Conservation (phyloP, 2,329 filamentous ascomycete species). For the Sporothrix schenckii region DNA sequence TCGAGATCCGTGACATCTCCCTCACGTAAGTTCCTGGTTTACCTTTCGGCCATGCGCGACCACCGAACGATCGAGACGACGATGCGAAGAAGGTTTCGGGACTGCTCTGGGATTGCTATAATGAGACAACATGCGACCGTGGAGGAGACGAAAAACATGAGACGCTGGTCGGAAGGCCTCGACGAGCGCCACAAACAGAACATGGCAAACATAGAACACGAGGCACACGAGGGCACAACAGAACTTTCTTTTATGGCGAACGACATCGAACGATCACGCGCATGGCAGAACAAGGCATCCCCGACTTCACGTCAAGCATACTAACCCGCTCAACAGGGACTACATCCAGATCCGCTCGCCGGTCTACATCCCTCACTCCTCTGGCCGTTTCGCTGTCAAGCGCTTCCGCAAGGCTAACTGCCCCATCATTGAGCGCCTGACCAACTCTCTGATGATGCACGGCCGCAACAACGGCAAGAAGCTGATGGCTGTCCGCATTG, state of each 20-base stretch:
- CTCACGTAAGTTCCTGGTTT: constrained; percentile 76
- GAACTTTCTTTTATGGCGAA: neutral
- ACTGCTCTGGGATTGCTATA: neutral
- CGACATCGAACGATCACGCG: neutral
- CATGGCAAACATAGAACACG: no score
- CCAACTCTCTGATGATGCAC: constrained; percentile 99
- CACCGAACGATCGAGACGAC: constrained; percentile 2
- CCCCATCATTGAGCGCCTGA: constrained; percentile 99
- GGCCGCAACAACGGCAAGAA: constrained; percentile 99
- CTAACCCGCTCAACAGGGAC: constrained; percentile 64
- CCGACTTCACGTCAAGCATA: neutral
- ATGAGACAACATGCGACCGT: neutral
- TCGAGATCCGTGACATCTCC: constrained; percentile 99
- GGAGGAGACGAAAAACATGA: neutral
- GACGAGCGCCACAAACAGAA: neutral
- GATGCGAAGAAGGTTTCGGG: neutral
- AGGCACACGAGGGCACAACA: neutral
- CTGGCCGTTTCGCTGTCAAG: constrained; percentile 98
- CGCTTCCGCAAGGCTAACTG: constrained; percentile 99
- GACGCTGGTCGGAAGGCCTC: neutral
- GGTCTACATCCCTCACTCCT: constrained; percentile 98
- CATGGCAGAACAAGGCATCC: neutral
- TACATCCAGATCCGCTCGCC: constrained; percentile 99
- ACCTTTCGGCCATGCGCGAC: constrained; percentile 30
- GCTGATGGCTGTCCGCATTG: constrained; percentile 99